Base-by-base conservation (phyloP, 83 land plant genomes). In the Picea mariana region DNA sequence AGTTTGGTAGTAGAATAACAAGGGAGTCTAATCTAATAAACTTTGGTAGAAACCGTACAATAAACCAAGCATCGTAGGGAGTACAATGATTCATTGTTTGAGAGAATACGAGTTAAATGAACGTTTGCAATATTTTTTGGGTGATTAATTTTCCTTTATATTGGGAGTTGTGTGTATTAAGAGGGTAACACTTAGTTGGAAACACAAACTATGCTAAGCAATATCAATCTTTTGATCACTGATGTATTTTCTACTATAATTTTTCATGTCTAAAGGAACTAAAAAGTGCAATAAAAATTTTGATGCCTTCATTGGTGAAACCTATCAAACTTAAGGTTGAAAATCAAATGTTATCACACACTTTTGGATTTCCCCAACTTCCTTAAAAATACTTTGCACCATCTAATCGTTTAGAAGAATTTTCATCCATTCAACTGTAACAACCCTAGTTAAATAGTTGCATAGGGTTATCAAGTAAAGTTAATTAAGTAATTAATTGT, bases 1-100 rank as follows among this genome's bases (percentile, higher is more conserved):
- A 95, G 98, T 95, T 97, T 89, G 99, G 99, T 55, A 93, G 98
- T 72, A 89, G 99, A 76, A 97, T 97, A 68, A 95, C 99, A 15
- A 85, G 93, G 84, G 96, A 97, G 81, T 97, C 99, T 61, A 97
- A 97, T 76, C 73, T 86, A 9, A 88, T 87, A 81, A 97, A 92
- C 82, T 97, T 95, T 81, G 98, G 99, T 38, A 97, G 99, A 80
- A 97, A n/a, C n/a, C n/a, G n/a, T n/a, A n/a, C n/a, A n/a, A n/a
- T n/a, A n/a, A 97, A 97, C 77, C 93, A 87, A 82, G 96, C 97
- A 67, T 93, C 62, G 99, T 93, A 13, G 99, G 99, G 52, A 91
- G 96, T 84, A 96, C 75, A 5, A 60, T 77, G 4, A 77, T 91
- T 31, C 62, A 77, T 52, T 60, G n/a, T 27, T 59, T 78, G 11